Evolutionary conservation across 345 rosid species (phyloP), one percentile per base, ranked within the genome.

Genomic region (Citrus unshiu): DNA sequence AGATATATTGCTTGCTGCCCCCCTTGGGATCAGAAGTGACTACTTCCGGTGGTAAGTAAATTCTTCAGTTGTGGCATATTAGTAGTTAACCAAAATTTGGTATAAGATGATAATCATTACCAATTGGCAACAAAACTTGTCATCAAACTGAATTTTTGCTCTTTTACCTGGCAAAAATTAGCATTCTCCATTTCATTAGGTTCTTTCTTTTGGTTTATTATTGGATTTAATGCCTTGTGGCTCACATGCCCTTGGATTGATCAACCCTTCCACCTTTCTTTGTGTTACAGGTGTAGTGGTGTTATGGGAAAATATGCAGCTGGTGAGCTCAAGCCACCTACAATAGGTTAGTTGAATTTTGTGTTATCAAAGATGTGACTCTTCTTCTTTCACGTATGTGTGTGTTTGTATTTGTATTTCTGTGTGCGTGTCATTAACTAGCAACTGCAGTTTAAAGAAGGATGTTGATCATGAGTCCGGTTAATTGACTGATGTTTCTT

Each of bases 321-420:
- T 57, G 97, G 99, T 81, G 99, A 95, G 83, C 99, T 95, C 80
- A 95, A 90, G 93, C 99, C 99, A 14, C 99, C 99, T 69, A 83
- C 88, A 59, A 88, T 91, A 68, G 91, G 99, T 92, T 46, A 85
- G 97, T 86, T 75, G n/a, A 70, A 25, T 51, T 56, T 59, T 62
- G 29, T 21, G 62, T 22, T 54, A 27, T 54, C 56, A 56, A 72
- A 32, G 29, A 72, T 1, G 19, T 54, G 51, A 32, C 32, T 75
- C 77, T 21, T 21, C 43, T 21, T 18, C 24, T 8, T 21, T 40
- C 43, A 10, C 7, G 21, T 58, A 32, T 71, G 60, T 79, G 25
- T 60, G 27, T 27, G 43, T 57, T 64, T 64, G 34, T 32, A 71
- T 24, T 32, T 64, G 10, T 64, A 64, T 16, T 32, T 32, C 2